phyloP scores from a whole-genome alignment of 805 yeast genomes.

The Candida ponderosae region DNA sequence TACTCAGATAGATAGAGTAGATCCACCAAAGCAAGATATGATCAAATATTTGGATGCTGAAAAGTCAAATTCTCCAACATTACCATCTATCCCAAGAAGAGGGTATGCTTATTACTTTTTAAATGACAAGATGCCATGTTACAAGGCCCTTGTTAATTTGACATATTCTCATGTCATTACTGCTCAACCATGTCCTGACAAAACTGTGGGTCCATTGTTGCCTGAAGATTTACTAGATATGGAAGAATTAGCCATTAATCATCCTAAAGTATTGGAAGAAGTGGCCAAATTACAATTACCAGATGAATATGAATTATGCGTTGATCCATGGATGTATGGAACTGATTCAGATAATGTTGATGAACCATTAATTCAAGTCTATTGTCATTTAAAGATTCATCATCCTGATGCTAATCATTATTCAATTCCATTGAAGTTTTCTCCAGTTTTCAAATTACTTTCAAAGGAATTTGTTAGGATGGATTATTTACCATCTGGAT shows the following conservation, averaged over 20 bases:
- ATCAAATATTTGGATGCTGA: conserved; percentile 55
- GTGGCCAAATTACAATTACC: conserved; percentile 58
- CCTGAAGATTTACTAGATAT: conserved; percentile 48
- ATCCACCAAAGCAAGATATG: conserved; percentile 69
- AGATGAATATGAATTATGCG: conserved; percentile 36
- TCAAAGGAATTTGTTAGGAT: conserved; percentile 53
- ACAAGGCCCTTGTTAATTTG: conserved; percentile 62
- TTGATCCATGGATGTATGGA: conserved; percentile 78
- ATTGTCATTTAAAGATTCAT: conserved; percentile 60
- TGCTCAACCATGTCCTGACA: conserved; percentile 48
- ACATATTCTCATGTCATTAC: conserved; percentile 49
- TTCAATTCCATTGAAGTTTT: conserved; percentile 61
- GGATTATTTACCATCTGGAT: conserved; percentile 62
- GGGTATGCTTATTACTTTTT: conserved; percentile 55
- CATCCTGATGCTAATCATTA: conserved; percentile 64
- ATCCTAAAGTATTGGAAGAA: conserved; percentile 54
- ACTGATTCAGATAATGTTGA: conserved; percentile 42
- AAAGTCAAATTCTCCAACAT: conserved; percentile 34
- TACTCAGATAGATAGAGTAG: conserved; percentile 51
- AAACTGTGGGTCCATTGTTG: conserved; percentile 59
- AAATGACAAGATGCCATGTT: conserved; percentile 36
- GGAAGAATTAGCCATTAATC: conserved; percentile 40
- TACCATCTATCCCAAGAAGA: conserved; percentile 55
- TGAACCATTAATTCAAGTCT: conserved; percentile 53
- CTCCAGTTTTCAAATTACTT: conserved; percentile 58